Evolutionary conservation across 768 basidiomycete genomes (phyloP), one percentile per base, ranked within the genome.

Genomic region (Udeniomyces megalosporus): DNA sequence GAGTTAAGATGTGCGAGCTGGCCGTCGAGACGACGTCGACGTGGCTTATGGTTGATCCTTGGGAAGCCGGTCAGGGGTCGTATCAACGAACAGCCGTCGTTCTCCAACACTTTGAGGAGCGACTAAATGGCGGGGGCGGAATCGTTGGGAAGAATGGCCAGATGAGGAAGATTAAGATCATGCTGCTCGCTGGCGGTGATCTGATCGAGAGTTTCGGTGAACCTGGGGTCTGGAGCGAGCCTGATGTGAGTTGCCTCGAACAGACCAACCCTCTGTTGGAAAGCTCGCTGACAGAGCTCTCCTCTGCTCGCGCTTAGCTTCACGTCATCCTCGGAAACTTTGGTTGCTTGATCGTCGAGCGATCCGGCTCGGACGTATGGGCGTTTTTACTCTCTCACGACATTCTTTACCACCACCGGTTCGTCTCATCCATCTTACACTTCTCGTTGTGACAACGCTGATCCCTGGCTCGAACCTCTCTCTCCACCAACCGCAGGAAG

Each of bases 81-180:
- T 99, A 99, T 77, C 87, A 90, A 70, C 85, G 91, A 66, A 99
- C 95, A 1, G 95, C 95, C 44, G 82, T 96, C 60, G 95, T 99
- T 58, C 80, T 99, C 60, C 92, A 97, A 73, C 95, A 99, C 71
- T 92, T 97, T 71, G 87, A 97, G 71, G 80, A 90, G 71, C 85
- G 93, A 76, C 83, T 99, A 70, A 99, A 99, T 75, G 82, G 80
- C 6, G 76, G 66, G 3, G 69, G 84, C 26, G 89, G 90, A 5
- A 93, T 91, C 50, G 81, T 88, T 32, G 71, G 73, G 62, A 82
- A 82, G 3, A 79, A 81, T 67, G 84, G 84, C 71, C n/a, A 52
- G 70, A 66, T 22, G 47, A 48, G 58, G 31, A 59, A 59, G 58
- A 84, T 87, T 66, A 84, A 84, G 66, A 79, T 96, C 67, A 88